phyloP scores from a whole-genome alignment of 2,329 filamentous ascomycete species.

The Colletotrichum spinosum region DNA sequence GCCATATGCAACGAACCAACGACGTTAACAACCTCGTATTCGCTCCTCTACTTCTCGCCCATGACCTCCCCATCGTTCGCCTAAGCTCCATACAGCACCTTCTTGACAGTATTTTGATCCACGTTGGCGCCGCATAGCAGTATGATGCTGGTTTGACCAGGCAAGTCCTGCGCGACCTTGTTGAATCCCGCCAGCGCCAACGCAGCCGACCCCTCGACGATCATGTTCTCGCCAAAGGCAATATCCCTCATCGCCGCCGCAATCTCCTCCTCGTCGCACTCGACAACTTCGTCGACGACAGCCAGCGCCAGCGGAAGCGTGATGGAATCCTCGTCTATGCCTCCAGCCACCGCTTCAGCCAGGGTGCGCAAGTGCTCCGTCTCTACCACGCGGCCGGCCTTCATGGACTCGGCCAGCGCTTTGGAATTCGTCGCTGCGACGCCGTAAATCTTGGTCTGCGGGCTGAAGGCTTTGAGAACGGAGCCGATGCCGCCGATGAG shows the following conservation, averaged over 20 bases:
- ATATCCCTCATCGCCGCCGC: slow-evolving; percentile 32
- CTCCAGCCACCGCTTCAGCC: slow-evolving; percentile 42
- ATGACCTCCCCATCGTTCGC: neutral
- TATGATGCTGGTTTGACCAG: slow-evolving; percentile 38
- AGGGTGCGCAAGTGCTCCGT: slow-evolving; percentile 41
- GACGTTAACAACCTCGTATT: no score
- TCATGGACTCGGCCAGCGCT: slow-evolving; percentile 40
- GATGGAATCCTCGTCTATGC: slow-evolving; percentile 41
- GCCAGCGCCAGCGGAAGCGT: slow-evolving; percentile 39
- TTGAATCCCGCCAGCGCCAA: slow-evolving; percentile 41
- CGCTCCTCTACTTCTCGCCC: no score
- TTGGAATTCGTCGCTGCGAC: slow-evolving; percentile 40
- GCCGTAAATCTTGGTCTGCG: slow-evolving; percentile 38
- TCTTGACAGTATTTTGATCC: slow-evolving; percentile 14
- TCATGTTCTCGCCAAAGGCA: slow-evolving; percentile 41
- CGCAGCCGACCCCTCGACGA: slow-evolving; percentile 41
- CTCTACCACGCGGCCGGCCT: slow-evolving; percentile 38
- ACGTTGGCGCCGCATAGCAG: slow-evolving; percentile 40
- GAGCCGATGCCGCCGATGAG: slow-evolving; percentile 42
- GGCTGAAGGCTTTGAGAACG: slow-evolving; percentile 41
- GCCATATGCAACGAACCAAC: no score
- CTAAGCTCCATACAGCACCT: slow-evolving; percentile 2
- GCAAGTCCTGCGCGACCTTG: slow-evolving; percentile 29
- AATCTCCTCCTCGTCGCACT: slow-evolving; percentile 39
- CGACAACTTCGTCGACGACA: slow-evolving; percentile 41